Evolutionary conservation across 2,329 filamentous ascomycete genomes (phyloP), one percentile per base, ranked within the genome.

Genomic region (Xylariaceae sp.): DNA sequence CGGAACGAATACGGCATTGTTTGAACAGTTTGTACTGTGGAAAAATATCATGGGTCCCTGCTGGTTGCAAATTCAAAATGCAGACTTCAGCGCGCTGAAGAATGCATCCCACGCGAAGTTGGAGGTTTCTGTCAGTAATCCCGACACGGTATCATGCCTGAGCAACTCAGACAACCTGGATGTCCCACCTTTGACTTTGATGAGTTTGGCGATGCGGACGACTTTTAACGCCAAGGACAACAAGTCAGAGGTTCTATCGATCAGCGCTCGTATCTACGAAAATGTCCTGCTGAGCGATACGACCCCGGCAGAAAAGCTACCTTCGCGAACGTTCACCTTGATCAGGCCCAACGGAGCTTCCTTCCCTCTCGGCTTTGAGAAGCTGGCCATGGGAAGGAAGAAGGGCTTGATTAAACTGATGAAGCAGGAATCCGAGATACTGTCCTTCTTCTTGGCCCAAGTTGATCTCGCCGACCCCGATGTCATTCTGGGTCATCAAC

Each of bases 1-100:
- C 53, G 93, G 94, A 19, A 85, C 86, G 42, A 95, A 93, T 63
- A 98, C 93, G 0, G 82, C 88, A 1, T 74, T 98, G 0, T 98
- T 98, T 55, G 93, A 98, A 65, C 93, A 98, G 55, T 98, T 98
- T 60, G 93, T 98, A 16, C 75, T 98, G 4, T 96, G 90, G 87
- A 97, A 96, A 69, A 95, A 95, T 60, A 87, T 98, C 54, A 98
- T 96, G 91, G 93, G 93, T 2, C 93, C 93, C 22, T 97, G 93
- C 63, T 98, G 93, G 93, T 77, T 98, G 34, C 90, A 85, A 60
- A 93, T 98, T 41, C 78, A 89, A 51, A 84, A 86, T 51, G 87
- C 87, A 22, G 83, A 96, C 62, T 96, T 95, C 60, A 76, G 78
- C 15, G 74, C 85, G 4, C 75, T 97, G 52, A 91, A 89, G 64